These are phyloP conservation scores for sorghum (Sorghum bicolor) DNA, from an alignment of 176 grass and related monocot species.

Conservation along the genomic window Sorghum_bicolor_NCBIv3 NC_012870.2:4451501-4452000, in stretches of 20 bases:
- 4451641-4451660: conserved; percentile 16
- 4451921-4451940: conserved; percentile 23
- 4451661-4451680: conserved; percentile 17
- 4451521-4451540: conserved; percentile 12
- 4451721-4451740: neutral
- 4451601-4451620: conserved; percentile 7
- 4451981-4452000: conserved; percentile 14
- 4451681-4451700: conserved; percentile 15
- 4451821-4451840: conserved; percentile 3
- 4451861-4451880: conserved; percentile 12
- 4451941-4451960: neutral
- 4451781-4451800: conserved; percentile 1
- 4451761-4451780: neutral
- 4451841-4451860: conserved; percentile 18
- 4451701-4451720: neutral
- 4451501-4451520: neutral
- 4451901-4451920: neutral
- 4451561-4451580: neutral
- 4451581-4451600: neutral
- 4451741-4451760: neutral
- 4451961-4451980: conserved; percentile 9
- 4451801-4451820: neutral
- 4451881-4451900: neutral
- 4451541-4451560: neutral
- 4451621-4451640: neutral